Conservation (phyloP, 495 filamentous ascomycete genomes). For the Haplographium delicatum region DNA sequence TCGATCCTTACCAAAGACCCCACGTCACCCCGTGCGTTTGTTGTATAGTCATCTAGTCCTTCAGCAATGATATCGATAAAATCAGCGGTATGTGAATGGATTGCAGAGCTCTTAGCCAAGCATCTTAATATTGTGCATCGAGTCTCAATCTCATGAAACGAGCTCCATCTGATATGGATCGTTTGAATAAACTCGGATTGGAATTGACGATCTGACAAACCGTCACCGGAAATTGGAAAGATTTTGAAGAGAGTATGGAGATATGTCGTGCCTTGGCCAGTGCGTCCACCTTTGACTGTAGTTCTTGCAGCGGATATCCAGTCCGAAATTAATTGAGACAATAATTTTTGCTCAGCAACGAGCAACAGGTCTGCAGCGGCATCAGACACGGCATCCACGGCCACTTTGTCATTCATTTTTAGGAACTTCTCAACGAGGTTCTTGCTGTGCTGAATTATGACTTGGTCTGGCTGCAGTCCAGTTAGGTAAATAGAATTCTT, state of each 20-base stretch:
- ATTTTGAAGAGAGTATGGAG: slow-evolving; percentile 11
- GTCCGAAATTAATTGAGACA: background rate
- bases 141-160: slow-evolving; percentile 48
- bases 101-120: slow-evolving; percentile 40
- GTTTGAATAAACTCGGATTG: background rate
- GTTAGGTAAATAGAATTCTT: too few relatives aligned
- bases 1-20: slow-evolving; percentile 78
- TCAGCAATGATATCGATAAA: slow-evolving; percentile 38
- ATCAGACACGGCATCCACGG: slow-evolving; percentile 42
- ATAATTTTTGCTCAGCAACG: background rate
- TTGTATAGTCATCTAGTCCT: slow-evolving; percentile 82
- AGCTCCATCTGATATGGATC: slow-evolving; percentile 30
- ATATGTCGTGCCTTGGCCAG: slow-evolving; percentile 1
- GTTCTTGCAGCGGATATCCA: background rate
- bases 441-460: background rate
- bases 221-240: background rate
- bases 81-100: slow-evolving; percentile 26
- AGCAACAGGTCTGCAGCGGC: slow-evolving; percentile 40
- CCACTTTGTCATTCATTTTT: slow-evolving; percentile 36
- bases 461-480: background rate
- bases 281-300: background rate
- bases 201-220: background rate
- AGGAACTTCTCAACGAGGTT: too few relatives aligned
- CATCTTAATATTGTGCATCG: slow-evolving; percentile 52
- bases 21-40: slow-evolving; percentile 79